A percentile compares a stretch with the other conserved stretches of the same genome.
Evolutionary conservation across 495 filamentous ascomycete genomes (phyloP).

Genomic region (Hypoxylon perforatum): DNA sequence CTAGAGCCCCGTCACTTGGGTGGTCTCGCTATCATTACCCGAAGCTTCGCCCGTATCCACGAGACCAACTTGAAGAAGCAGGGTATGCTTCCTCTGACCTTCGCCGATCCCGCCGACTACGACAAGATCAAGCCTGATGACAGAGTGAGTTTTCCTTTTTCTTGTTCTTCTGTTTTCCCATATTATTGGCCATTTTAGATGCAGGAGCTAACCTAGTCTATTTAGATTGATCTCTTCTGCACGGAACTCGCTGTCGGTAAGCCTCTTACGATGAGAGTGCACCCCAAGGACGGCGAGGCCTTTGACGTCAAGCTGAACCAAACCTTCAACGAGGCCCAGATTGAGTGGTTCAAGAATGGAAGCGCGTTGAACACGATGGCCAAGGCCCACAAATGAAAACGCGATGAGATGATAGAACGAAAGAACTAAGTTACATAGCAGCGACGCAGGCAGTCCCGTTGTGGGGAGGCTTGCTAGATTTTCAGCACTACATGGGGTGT

Average conservation of each 20-base stretch:
- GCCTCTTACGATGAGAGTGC: slow-evolving; percentile 90
- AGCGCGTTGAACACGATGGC: slow-evolving; percentile 98
- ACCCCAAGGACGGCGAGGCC: slow-evolving; percentile 82
- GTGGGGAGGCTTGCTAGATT: slow-evolving; percentile 47
- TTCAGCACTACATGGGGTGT: slow-evolving; percentile 39
- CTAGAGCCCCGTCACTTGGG: slow-evolving; percentile 98
- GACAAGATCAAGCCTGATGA: slow-evolving; percentile 95
- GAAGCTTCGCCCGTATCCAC: slow-evolving; percentile 98
- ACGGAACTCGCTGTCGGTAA: slow-evolving; percentile 93
- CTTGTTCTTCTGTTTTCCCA: not conserved
- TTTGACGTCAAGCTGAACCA: slow-evolving; percentile 89
- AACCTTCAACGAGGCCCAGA: slow-evolving; percentile 97
- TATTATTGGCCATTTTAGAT: not conserved
- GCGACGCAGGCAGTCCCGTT: slow-evolving; percentile 43
- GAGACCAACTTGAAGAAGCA: slow-evolving; percentile 99
- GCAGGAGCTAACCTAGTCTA: slow-evolving; percentile 12
- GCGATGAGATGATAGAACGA: slow-evolving; percentile 3
- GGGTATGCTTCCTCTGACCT: slow-evolving; percentile 98
- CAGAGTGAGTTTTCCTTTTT: slow-evolving; percentile 60
- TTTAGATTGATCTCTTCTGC: slow-evolving; percentile 80
- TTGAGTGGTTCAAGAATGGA: slow-evolving; percentile 98
- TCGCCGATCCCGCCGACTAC: slow-evolving; percentile 94
- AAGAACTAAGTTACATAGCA: slow-evolving; percentile 27
- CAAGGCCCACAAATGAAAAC: slow-evolving; percentile 60
- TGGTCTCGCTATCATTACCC: slow-evolving; percentile 95